Conservation (phyloP, 2,329 filamentous ascomycete species). For the Apiospora marii region DNA sequence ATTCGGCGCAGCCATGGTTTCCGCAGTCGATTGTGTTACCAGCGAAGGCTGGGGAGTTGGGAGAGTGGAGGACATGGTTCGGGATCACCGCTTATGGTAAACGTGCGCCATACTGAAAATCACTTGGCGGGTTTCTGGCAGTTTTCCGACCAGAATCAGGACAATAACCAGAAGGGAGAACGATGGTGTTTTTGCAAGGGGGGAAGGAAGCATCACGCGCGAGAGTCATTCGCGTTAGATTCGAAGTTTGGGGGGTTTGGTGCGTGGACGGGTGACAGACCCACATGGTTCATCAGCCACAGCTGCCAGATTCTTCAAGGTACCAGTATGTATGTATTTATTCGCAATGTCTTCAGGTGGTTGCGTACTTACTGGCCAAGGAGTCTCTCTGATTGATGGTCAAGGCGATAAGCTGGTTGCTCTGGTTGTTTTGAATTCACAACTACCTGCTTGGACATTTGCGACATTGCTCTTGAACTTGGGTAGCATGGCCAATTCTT, state of each 20-base stretch:
- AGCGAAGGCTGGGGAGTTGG: neutral
- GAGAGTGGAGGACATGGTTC: neutral
- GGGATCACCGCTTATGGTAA: neutral
- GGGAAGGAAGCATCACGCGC: neutral
- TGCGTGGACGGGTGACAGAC: constrained; percentile 14
- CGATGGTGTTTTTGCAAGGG: neutral
- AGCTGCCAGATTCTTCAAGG: neutral
- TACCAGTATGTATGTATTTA: no score
- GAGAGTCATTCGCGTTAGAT: constrained; percentile 8
- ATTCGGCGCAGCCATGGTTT: neutral
- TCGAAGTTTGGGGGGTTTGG: constrained; percentile 14
- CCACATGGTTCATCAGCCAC: constrained; percentile 3
- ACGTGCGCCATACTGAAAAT: neutral
- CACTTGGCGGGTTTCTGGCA: neutral
- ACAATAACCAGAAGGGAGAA: neutral
- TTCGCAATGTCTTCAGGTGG: neutral
- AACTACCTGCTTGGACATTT: neutral
- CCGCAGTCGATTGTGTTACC: neutral
- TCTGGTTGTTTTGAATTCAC: no score
- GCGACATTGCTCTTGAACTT: neutral
- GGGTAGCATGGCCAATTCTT: neutral
- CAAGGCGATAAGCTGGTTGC: no score
- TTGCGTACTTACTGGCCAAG: neutral
- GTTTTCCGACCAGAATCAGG: neutral
- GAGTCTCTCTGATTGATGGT: neutral